A percentile compares a stretch with the other conserved stretches of the same genome.
phyloP scores from a whole-genome alignment of 2,329 filamentous ascomycete genomes.

The Aureobasidium subglaciale region DNA sequence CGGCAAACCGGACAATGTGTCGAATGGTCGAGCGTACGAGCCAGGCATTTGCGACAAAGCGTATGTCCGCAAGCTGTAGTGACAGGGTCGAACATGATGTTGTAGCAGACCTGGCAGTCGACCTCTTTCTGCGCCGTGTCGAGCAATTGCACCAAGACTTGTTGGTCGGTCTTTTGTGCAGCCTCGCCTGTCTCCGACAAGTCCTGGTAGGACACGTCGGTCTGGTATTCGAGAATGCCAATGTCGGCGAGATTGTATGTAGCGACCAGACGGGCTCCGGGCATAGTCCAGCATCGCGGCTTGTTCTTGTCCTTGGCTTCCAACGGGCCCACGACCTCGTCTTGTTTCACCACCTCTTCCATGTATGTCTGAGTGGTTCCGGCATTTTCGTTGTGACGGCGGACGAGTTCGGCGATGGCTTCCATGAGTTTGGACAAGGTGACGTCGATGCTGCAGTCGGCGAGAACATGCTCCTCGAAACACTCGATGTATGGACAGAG shows the following conservation, averaged over 20 bases:
- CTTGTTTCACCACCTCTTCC: slow-evolving; percentile 35
- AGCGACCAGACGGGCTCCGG: slow-evolving; percentile 55
- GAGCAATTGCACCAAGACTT: slow-evolving; percentile 52
- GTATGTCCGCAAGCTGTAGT: slow-evolving; percentile 86
- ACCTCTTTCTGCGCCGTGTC: slow-evolving; percentile 60
- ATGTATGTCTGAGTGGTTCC: slow-evolving; percentile 22
- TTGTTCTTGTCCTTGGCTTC: slow-evolving; percentile 27
- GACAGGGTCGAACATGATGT: slow-evolving; percentile 70
- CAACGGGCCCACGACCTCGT: slow-evolving; percentile 25
- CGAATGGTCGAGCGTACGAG: slow-evolving; percentile 69
- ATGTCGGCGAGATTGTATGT: slow-evolving; percentile 59
- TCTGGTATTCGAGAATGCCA: slow-evolving; percentile 52
- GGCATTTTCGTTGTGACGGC: slow-evolving; percentile 29
- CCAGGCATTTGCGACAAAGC: slow-evolving; percentile 74
- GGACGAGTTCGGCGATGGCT: slow-evolving; percentile 50
- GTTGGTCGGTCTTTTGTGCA: slow-evolving; percentile 38
- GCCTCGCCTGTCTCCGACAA: slow-evolving; percentile 24
- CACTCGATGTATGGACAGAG: slow-evolving; percentile 66
- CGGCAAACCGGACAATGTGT: slow-evolving; percentile 76
- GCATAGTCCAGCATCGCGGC: slow-evolving; percentile 35
- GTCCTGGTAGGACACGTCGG: slow-evolving; percentile 47
- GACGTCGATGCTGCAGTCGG: slow-evolving; percentile 72
- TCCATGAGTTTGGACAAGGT: slow-evolving; percentile 65
- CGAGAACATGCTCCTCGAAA: slow-evolving; percentile 62
- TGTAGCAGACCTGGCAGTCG: slow-evolving; percentile 85